Conservation (phyloP, 768 basidiomycete genomes). For the Gymnopilus junonius region DNA sequence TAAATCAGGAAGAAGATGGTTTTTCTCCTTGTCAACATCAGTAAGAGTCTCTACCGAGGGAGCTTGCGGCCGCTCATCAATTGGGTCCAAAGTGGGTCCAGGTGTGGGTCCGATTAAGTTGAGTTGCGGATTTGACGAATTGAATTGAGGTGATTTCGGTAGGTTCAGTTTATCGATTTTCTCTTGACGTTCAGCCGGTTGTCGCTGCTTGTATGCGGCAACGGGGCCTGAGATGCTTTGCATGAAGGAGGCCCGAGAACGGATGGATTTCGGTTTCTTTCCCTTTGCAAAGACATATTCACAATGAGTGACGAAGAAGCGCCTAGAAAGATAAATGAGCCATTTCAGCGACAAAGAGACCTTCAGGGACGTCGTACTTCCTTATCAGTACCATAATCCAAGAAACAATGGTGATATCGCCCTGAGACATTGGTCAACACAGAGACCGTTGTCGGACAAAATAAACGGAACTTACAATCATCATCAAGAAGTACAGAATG, state of each 20-base stretch:
- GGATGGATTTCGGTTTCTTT: constrained; percentile 16
- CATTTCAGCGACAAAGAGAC: not conserved
- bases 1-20: constrained; percentile 9
- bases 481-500: constrained; percentile 59
- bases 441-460: not conserved
- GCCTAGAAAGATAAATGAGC: constrained; percentile 30
- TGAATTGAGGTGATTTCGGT: not conserved
- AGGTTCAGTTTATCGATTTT: not conserved
- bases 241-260: constrained; percentile 33
- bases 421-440: constrained; percentile 27
- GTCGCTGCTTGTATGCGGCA: constrained; percentile 20
- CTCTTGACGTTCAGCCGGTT: constrained; percentile 18
- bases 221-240: constrained; percentile 39
- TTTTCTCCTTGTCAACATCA: not conserved
- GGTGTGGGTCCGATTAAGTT: not conserved
- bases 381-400: constrained; percentile 73
- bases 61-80: not conserved
- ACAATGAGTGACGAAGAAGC: constrained; percentile 48
- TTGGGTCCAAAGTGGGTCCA: not conserved
- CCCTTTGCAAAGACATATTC: constrained; percentile 38
- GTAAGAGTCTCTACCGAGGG: not conserved
- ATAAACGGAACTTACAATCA: constrained; percentile 36
- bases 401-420: constrained; percentile 55
- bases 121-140: not conserved
- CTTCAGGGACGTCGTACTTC: constrained; percentile 37